These are phyloP conservation scores for Allium cepa DNA, from an alignment of 106 monocot genomes.

Conservation along the genomic window DNA sequence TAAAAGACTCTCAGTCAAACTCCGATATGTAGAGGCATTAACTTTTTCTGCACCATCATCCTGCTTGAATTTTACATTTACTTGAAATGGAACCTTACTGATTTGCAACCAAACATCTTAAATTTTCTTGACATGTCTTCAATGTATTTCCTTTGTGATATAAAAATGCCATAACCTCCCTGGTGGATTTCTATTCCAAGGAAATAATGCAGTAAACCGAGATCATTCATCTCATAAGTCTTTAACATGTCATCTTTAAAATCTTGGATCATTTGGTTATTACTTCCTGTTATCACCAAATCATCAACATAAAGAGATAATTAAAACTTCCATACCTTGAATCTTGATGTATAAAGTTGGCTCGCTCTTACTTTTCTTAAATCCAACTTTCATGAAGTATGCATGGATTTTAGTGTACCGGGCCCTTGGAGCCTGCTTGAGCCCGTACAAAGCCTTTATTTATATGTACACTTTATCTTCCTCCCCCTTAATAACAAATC, in stretches of 20 bases:
- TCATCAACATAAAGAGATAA: constrained; percentile 14
- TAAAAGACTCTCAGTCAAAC: no score
- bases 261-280: not conserved
- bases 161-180: not conserved
- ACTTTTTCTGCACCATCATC: no score
- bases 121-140: no score
- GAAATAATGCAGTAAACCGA: constrained; percentile 5
- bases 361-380: constrained; percentile 6
- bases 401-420: constrained; percentile 7
- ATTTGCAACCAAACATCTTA: no score
- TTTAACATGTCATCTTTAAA: constrained; percentile 9
- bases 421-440: constrained; percentile 10
- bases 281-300: constrained; percentile 4
- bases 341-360: constrained; percentile 4
- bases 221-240: constrained; percentile 12
- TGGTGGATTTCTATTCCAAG: constrained; percentile 11
- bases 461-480: constrained; percentile 4
- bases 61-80: no score
- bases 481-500: not conserved
- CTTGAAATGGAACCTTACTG: no score
- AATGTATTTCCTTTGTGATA: no score
- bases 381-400: not conserved
- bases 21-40: no score
- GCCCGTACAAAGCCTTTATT: constrained; percentile 3
- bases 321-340: not conserved